These are phyloP conservation scores for Fusarium scirpi DNA, from an alignment of 2,329 filamentous ascomycete species.

Conservation along the genomic window DNA sequence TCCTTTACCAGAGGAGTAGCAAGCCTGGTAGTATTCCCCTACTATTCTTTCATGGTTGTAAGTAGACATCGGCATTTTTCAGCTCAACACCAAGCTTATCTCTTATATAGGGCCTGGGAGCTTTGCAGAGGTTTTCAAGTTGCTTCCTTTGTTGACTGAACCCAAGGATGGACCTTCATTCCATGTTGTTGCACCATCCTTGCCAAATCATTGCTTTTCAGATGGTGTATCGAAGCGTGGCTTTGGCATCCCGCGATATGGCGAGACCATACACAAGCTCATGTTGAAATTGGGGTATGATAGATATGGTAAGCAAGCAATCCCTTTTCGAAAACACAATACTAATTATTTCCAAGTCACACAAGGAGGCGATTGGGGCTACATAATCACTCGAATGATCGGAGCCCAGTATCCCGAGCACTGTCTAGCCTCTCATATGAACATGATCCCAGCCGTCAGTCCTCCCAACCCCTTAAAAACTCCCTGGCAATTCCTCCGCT, in stretches of 20 bases:
- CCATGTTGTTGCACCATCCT: not conserved
- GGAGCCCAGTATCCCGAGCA: not conserved
- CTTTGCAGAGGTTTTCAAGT: not conserved
- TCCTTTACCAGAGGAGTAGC: not conserved
- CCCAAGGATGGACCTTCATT: not conserved
- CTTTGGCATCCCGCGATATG: not conserved
- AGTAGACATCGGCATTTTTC: not conserved
- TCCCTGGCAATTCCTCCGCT: not conserved
- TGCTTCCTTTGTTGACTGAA: not conserved
- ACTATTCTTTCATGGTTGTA: not conserved
- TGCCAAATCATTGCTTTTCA: not conserved
- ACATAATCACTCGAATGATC: not conserved
- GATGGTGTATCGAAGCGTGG: not conserved
- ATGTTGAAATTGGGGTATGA: not conserved
- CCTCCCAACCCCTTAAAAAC: not conserved
- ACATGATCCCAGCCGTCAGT: not conserved
- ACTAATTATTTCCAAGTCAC: not conserved
- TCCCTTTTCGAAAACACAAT: accelerated
- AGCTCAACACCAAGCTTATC: too few species aligned
- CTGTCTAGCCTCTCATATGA: not conserved
- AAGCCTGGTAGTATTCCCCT: not conserved
- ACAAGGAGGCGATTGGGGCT: not conserved
- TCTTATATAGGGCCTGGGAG: not conserved
- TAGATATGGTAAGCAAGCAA: not conserved
- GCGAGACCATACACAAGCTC: not conserved